Conservation (phyloP, 139 green algal species). For the Ettlia oleoabundans region DNA sequence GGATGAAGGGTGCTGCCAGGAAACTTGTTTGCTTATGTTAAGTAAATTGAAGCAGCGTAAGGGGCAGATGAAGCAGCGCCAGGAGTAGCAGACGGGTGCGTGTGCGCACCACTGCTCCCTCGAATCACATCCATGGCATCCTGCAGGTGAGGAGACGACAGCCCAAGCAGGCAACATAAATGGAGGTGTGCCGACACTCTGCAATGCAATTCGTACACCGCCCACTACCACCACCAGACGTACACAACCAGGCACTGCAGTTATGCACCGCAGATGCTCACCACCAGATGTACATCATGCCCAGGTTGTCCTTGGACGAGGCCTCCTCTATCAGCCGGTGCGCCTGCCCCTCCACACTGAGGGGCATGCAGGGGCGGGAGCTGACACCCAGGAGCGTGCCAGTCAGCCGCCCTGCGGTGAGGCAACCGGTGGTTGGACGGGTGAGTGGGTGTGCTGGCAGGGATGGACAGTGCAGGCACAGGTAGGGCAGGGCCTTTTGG, state of each 20-base stretch:
- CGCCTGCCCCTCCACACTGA: conserved; percentile 88
- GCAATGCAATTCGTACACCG: no score
- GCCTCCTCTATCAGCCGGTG: conserved; percentile 91
- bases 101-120: neutral
- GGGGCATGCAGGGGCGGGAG: conserved; percentile 78
- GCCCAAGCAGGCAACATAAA: no score
- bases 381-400: conserved; percentile 91
- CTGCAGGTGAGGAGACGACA: neutral
- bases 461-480: neutral
- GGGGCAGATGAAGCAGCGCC: no score
- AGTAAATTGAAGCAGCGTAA: no score
- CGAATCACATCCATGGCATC: conserved; percentile 23
- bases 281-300: conserved; percentile 39
- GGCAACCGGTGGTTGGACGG: neutral
- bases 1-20: no score
- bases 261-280: no score
- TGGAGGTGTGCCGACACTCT: no score
- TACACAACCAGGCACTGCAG: no score
- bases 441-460: neutral
- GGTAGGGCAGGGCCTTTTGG: no score
- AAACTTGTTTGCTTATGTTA: no score
- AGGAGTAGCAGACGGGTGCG: no score
- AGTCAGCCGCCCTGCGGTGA: conserved; percentile 62
- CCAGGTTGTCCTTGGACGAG: conserved; percentile 58
- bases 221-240: no score